Evolutionary conservation across 2,329 filamentous ascomycete genomes (phyloP), one percentile per base, ranked within the genome.

Genomic region (Orbilia brochopaga): DNA sequence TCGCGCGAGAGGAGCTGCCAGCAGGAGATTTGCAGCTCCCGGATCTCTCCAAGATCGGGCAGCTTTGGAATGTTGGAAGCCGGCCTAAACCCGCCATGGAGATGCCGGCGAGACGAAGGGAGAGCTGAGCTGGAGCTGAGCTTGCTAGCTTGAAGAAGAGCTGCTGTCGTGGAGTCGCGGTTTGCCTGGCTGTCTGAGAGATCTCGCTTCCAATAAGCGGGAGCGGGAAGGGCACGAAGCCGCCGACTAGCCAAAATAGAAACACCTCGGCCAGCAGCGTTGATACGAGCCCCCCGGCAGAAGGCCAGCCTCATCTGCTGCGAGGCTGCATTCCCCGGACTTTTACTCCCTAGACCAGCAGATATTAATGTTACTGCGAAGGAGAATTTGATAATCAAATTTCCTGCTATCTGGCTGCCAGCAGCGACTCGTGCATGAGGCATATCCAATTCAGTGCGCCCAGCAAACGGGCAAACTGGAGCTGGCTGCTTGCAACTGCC

Each of bases 131-230:
- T 13, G 13, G 32, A 37, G 32, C 32, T 7, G 32, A 13, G 32
- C 6, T 37, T 6, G 32, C 6, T 42, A 13, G 37, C 5, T 6
- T 4, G 37, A 42, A 42, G 37, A 42, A 42, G 37, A 15, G 37
- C 5, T 3, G 37, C 37, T 15, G 11, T 13, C 11, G 37, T 42
- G n/a, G 37, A 17, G n/a, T 13, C 37, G 13, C n/a, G 37, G 37
- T 42, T 17, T 15, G 37, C 37, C 37, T 17, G 46, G 3, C 46
- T 51, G 46, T 21, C 21, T 51, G 46, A 42, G 5, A 70, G 66
- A 70, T 70, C 66, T 70, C 66, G 66, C 66, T 70, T 70, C 66
- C 66, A 70, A 64, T 70, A 63, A 59, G 65, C 65, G 65, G 65
- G 65, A 70, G 65, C 65, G 65, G 65, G 65, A 70, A 70, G 59